Conservation (phyloP, 164 flowering plant genomes). For the Houttuynia cordata region DNA sequence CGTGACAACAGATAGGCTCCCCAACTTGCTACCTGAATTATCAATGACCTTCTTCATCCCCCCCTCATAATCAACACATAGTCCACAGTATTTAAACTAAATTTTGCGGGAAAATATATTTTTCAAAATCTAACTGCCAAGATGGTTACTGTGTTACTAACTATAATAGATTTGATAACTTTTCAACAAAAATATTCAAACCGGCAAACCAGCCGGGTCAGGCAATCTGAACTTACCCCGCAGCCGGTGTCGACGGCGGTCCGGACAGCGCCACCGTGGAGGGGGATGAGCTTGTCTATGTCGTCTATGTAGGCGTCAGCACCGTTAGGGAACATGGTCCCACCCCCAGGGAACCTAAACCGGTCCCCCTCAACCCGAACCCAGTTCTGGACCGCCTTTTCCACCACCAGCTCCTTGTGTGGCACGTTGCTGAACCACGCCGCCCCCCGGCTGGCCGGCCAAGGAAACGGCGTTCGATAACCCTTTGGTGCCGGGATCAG, state of each 20-base stretch:
- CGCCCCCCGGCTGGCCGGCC: conserved; percentile 93
- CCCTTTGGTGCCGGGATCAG: conserved; percentile 89
- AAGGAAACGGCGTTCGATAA: conserved; percentile 79
- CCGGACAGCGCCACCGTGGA: conserved; percentile 63
- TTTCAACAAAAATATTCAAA: neutral
- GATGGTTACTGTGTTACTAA: too few relatives aligned
- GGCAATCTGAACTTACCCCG: conserved; percentile 46
- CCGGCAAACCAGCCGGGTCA: neutral
- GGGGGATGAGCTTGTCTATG: conserved; percentile 69
- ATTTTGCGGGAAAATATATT: too few relatives aligned
- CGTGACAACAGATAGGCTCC: conserved; percentile 71
- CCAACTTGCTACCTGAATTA: conserved; percentile 75
- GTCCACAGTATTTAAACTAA: neutral
- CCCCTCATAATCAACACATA: neutral
- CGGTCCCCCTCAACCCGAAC: conserved; percentile 79
- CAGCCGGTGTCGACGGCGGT: conserved; percentile 94
- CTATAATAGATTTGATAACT: too few relatives aligned
- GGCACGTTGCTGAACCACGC: conserved; percentile 91
- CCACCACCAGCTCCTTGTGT: conserved; percentile 77
- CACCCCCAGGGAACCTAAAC: conserved; percentile 91
- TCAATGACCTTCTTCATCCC: neutral
- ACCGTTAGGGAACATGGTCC: conserved; percentile 90
- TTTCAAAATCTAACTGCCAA: too few relatives aligned
- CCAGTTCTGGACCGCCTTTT: conserved; percentile 95
- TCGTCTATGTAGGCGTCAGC: conserved; percentile 81